Base-by-base conservation (phyloP, 2,329 filamentous ascomycete genomes). In the Ophiocordyceps camponoti-floridani region DNA sequence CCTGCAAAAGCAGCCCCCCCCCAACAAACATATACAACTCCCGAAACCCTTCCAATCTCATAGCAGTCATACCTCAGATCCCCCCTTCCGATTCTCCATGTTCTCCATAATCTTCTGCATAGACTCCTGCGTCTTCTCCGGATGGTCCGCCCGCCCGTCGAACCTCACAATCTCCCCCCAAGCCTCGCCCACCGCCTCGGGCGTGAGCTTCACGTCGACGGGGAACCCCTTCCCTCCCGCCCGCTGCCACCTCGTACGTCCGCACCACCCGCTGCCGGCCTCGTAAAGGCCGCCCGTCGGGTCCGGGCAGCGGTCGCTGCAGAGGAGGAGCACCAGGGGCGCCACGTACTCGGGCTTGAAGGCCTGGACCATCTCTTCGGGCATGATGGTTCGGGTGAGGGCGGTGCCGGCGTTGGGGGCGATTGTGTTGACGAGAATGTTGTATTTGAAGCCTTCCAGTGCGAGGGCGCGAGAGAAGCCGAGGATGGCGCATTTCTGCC, bases 291-390 rank as follows among this genome's bases (percentile, higher is more conserved):
- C 82, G 51, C 89, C 89, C 47, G 87, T 95, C 14, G 79, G 76
- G 57, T 83, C 75, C 27, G 91, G 89, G 44, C 87, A 79, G 66
- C 85, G 84, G 68, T 98, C 91, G 61, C 79, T 85, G 63, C 64
- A 72, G 47, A 98, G 82, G 40, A 88, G 78, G 45, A 89, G 78
- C 44, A 98, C 88, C 35, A 96, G 68, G 48, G 91, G 91, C 44
- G 91, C 91, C 62, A 98, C 88, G 65, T 94, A 96, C 60, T 96
- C 89, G 48, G 91, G 91, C 79, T 96, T 98, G 74, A 98, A 94
- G 41, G 91, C 89, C 69, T 96, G 88, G 16, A 98, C 88, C 69
- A 96, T 79, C 69, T 98, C 91, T 66, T 94, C 87, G 28, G 91
- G 91, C 72, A 98, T 76, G 61, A 98, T 84, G 43, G 84, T 89